Evolutionary conservation across 164 flowering plant genomes (phyloP).

Genomic region (Umbellularia californica): DNA sequence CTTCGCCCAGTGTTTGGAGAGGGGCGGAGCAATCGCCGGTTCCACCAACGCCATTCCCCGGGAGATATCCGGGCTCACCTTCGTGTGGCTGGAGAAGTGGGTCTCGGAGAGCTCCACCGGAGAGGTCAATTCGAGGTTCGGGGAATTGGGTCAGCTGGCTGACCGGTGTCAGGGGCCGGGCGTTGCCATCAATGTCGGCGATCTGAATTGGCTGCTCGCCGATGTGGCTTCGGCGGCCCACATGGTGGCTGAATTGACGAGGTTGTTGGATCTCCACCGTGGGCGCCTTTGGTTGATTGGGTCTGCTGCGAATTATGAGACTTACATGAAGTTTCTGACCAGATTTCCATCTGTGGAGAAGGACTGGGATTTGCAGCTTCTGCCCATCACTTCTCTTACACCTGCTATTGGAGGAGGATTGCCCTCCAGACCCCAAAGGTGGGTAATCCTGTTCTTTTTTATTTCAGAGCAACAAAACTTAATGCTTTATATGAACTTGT

Average conservation of each 20-base stretch:
- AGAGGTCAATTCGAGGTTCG: constrained; percentile 30
- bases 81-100: constrained; percentile 43
- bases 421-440: constrained; percentile 55
- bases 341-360: constrained; percentile 67
- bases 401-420: constrained; percentile 44
- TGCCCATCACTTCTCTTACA: constrained; percentile 64
- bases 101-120: constrained; percentile 26
- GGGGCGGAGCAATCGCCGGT: constrained; percentile 13
- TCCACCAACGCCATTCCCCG: constrained; percentile 27
- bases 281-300: constrained; percentile 71
- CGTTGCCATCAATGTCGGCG: constrained; percentile 63
- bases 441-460: background rate
- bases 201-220: constrained; percentile 45
- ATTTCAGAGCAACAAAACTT: background rate
- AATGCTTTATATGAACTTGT: no score
- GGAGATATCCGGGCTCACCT: constrained; percentile 43
- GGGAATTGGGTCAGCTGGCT: constrained; percentile 33
- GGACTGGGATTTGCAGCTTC: constrained; percentile 79
- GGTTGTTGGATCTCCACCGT: constrained; percentile 36
- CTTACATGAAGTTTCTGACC: constrained; percentile 50
- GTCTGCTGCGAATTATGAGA: constrained; percentile 50
- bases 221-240: constrained; percentile 28
- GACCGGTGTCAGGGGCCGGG: constrained; percentile 37
- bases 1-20: constrained; percentile 44
- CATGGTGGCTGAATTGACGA: constrained; percentile 43